Conservation (phyloP, 306 rosid species). For the Corylus americana region DNA sequence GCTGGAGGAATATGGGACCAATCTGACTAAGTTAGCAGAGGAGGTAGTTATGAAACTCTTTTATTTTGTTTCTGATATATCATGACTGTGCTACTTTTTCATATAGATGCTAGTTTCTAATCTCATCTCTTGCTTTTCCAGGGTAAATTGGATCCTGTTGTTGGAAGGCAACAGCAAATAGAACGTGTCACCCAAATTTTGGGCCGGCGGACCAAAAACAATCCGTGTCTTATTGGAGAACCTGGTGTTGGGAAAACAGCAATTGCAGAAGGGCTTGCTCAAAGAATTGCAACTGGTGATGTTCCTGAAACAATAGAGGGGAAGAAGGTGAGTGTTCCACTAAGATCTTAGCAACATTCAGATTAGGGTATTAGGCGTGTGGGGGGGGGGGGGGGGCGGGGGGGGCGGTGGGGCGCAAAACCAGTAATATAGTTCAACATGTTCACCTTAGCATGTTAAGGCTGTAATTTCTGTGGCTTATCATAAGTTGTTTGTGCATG, state of each 20-base stretch:
- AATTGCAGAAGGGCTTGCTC: conserved; percentile 96
- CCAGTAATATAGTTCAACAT: neutral
- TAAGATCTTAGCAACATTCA: conserved; percentile 2
- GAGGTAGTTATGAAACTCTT: conserved; percentile 52
- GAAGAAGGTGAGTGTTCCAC: conserved; percentile 59
- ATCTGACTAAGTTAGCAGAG: conserved; percentile 92
- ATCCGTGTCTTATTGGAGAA: conserved; percentile 94
- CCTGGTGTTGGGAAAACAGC: conserved; percentile 99
- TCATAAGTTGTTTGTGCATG: neutral
- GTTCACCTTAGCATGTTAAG: neutral
- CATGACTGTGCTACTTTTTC: conserved; percentile 11
- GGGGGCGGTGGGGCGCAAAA: no score
- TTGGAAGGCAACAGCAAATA: conserved; percentile 92
- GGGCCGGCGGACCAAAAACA: conserved; percentile 90
- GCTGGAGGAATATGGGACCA: conserved; percentile 95
- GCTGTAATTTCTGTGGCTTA: neutral
- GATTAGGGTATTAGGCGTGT: neutral
- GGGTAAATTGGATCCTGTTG: conserved; percentile 97
- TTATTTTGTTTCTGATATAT: conserved; percentile 2
- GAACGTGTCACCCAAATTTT: conserved; percentile 94
- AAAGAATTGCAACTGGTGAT: conserved; percentile 86
- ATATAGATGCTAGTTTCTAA: neutral
- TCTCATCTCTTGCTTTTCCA: conserved; percentile 24
- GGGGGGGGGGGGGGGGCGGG: no score
- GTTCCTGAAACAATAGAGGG: conserved; percentile 99